Evolutionary conservation across 2,329 filamentous ascomycete genomes (phyloP).

Genomic region (Cladosporium colombiae): DNA sequence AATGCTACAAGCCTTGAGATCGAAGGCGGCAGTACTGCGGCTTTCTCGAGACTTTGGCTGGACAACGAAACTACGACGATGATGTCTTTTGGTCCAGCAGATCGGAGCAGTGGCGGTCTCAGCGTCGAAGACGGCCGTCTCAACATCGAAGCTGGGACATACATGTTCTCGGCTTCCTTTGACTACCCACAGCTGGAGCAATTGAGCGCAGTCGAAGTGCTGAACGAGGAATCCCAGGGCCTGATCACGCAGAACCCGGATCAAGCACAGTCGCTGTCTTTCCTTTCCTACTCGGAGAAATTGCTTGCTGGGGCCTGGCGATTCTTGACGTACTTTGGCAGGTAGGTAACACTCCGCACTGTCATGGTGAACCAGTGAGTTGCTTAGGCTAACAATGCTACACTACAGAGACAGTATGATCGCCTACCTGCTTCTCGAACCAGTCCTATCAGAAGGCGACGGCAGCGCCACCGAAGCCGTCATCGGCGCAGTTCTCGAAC

Average conservation of each 20-base stretch:
- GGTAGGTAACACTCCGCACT: slow-evolving; percentile 30
- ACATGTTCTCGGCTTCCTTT: slow-evolving; percentile 60
- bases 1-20: slow-evolving; percentile 50
- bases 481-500: slow-evolving; percentile 61
- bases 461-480: slow-evolving; percentile 62
- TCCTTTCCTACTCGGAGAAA: slow-evolving; percentile 65
- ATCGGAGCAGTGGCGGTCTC: slow-evolving; percentile 36
- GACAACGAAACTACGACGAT: slow-evolving; percentile 62
- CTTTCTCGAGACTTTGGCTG: slow-evolving; percentile 59
- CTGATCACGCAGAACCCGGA: slow-evolving; percentile 50
- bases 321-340: slow-evolving; percentile 67
- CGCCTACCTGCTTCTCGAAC: slow-evolving; percentile 58
- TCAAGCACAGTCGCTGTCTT: slow-evolving; percentile 57
- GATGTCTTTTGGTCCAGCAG: slow-evolving; percentile 49
- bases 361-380: not conserved
- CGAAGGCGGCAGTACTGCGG: slow-evolving; percentile 45
- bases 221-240: slow-evolving; percentile 50
- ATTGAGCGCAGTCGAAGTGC: slow-evolving; percentile 51
- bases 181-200: slow-evolving; percentile 64
- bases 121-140: slow-evolving; percentile 47
- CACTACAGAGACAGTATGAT: slow-evolving; percentile 59
- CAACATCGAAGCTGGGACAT: slow-evolving; percentile 55
- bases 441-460: slow-evolving; percentile 58
- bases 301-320: slow-evolving; percentile 65
- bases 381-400: not conserved